These are phyloP conservation scores for Fusarium caatingaense DNA, from an alignment of 2,329 filamentous ascomycete genomes.

Conservation along the genomic window DNA sequence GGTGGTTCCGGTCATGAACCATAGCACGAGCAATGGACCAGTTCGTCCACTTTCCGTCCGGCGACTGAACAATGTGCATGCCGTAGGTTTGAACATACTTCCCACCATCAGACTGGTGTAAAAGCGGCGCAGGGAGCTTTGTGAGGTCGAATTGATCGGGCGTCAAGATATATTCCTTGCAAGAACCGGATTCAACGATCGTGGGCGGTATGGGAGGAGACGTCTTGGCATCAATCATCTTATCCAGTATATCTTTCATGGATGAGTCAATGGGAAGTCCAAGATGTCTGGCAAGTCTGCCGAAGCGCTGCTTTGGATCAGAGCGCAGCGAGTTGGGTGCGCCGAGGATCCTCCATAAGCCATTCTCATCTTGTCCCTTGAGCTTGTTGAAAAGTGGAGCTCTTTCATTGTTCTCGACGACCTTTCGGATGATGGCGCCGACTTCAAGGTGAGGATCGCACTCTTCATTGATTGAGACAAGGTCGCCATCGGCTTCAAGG, in stretches of 20 bases:
- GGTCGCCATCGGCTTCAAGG: slow-evolving; percentile 52
- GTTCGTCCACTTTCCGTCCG: slow-evolving; percentile 61
- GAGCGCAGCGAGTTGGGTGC: slow-evolving; percentile 51
- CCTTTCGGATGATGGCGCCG: slow-evolving; percentile 59
- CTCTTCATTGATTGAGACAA: slow-evolving; percentile 57
- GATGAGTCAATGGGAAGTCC: slow-evolving; percentile 48
- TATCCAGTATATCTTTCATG: slow-evolving; percentile 54
- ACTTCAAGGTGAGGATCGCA: slow-evolving; percentile 59
- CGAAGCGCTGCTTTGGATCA: slow-evolving; percentile 49
- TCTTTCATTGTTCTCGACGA: slow-evolving; percentile 58
- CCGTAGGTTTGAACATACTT: slow-evolving; percentile 64
- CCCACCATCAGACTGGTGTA: slow-evolving; percentile 60
- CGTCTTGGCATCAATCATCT: slow-evolving; percentile 53
- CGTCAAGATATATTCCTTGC: slow-evolving; percentile 33
- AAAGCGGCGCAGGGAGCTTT: slow-evolving; percentile 54
- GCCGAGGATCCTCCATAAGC: slow-evolving; percentile 60
- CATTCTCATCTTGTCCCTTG: slow-evolving; percentile 54
- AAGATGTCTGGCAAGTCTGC: slow-evolving; percentile 57
- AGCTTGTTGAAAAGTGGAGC: slow-evolving; percentile 65
- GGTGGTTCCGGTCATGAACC: slow-evolving; percentile 57
- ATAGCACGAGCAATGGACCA: slow-evolving; percentile 61
- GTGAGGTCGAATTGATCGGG: slow-evolving; percentile 47
- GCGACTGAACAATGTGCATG: slow-evolving; percentile 60
- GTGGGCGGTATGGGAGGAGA: slow-evolving; percentile 48
- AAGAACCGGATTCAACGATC: slow-evolving; percentile 44